Evolutionary conservation across 225 moss, liverwort and hornwort genomes (phyloP).

Genomic region (Physcomitrium patens): DNA sequence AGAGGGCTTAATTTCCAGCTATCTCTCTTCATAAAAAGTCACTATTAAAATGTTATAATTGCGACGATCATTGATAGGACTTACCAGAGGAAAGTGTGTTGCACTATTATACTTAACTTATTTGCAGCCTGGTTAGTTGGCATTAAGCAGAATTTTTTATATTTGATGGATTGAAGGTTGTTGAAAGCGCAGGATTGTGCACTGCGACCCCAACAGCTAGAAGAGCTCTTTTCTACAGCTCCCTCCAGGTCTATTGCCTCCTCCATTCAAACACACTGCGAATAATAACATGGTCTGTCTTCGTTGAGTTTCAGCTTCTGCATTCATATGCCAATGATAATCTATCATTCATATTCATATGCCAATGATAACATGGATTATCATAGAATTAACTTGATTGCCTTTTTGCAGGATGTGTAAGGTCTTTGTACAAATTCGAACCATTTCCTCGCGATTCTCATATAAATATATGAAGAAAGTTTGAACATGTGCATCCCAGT

Average conservation of each 20-base stretch:
- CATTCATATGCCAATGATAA: too few species aligned
- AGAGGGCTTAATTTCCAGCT: too few species aligned
- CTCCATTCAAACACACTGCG: not conserved
- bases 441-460: not conserved
- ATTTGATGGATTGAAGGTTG: not conserved
- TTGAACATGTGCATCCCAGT: not conserved
- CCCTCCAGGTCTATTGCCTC: constrained; percentile 62
- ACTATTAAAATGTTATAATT: not conserved
- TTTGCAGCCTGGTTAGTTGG: constrained; percentile 12
- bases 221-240: constrained; percentile 92
- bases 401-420: not conserved
- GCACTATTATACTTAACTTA: not conserved
- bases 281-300: constrained; percentile 14
- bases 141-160: not conserved
- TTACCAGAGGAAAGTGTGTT: too few species aligned
- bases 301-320: constrained; percentile 14
- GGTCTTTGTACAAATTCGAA: constrained; percentile 14
- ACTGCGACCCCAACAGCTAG: constrained; percentile 78
- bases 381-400: constrained; percentile 3
- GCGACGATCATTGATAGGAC: not conserved
- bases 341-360: too few species aligned
- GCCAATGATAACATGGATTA: too few species aligned
- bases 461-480: not conserved
- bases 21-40: too few species aligned
- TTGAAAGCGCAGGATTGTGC: constrained; percentile 76